phyloP scores from a whole-genome alignment of 305 asterid genomes.

The Solanum hybrid region DNA sequence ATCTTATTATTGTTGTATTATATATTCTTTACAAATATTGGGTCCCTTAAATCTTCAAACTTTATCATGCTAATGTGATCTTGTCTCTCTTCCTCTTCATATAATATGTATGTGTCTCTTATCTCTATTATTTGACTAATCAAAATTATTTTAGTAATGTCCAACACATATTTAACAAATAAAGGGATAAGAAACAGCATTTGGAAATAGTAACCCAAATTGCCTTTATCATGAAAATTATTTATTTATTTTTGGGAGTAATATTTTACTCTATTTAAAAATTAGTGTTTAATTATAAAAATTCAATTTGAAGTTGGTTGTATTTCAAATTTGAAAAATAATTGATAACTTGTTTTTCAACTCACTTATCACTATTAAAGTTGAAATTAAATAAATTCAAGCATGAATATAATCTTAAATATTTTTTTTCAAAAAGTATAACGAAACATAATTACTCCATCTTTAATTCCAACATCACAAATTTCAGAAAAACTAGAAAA shows the following conservation, averaged over 20 bases:
- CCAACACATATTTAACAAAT: not conserved
- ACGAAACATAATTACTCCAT: no score
- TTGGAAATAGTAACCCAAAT: not conserved
- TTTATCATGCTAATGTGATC: constrained; percentile 28
- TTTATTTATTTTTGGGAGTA: not conserved
- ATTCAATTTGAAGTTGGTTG: not conserved
- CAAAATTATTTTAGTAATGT: not conserved
- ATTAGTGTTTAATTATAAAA: not conserved
- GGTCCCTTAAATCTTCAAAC: constrained; percentile 23
- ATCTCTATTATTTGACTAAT: constrained; percentile 1
- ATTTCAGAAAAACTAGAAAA: no score
- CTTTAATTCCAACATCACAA: not conserved
- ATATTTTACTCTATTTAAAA: not conserved
- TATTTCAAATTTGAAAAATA: not conserved
- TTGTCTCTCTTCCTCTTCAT: constrained; percentile 5
- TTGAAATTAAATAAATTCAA: not conserved
- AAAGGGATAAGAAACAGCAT: not conserved
- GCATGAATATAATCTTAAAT: no score
- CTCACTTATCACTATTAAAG: not conserved
- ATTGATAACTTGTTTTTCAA: not conserved
- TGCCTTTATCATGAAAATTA: not conserved
- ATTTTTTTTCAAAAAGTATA: not conserved
- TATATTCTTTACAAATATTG: not conserved
- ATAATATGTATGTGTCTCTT: not conserved
- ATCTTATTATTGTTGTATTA: constrained; percentile 2